Evolutionary conservation across 164 flowering plant genomes (phyloP).

Genomic region (Echeveria elegans): DNA sequence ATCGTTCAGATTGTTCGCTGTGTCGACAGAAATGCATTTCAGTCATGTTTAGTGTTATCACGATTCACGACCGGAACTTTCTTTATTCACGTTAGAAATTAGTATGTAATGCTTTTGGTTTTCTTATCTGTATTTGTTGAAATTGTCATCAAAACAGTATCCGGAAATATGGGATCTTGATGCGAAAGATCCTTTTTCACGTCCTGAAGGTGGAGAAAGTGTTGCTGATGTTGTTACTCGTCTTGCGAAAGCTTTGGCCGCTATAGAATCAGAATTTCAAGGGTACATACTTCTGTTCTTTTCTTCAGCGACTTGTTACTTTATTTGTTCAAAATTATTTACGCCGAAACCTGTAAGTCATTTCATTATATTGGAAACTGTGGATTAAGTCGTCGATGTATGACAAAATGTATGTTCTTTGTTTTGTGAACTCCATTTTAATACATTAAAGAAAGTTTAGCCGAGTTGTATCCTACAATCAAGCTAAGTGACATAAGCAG

Average conservation of each 20-base stretch:
- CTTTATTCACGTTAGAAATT: neutral
- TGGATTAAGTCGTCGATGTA: neutral
- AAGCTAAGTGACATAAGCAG: neutral
- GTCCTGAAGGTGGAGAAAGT: slow-evolving; percentile 92
- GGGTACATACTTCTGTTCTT: slow-evolving; percentile 33
- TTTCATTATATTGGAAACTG: neutral
- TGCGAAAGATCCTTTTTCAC: slow-evolving; percentile 71
- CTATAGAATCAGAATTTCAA: slow-evolving; percentile 62
- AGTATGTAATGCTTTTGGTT: neutral
- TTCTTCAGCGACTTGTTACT: neutral
- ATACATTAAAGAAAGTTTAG: neutral
- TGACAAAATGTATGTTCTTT: neutral
- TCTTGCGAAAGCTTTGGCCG: slow-evolving; percentile 48
- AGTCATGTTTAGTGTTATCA: neutral
- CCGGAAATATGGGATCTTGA: slow-evolving; percentile 89
- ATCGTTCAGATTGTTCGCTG: neutral
- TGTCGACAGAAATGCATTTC: neutral
- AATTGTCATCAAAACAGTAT: slow-evolving; percentile 36
- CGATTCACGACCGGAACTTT: no score
- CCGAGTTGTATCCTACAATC: neutral
- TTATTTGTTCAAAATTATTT: neutral
- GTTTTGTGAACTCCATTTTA: neutral
- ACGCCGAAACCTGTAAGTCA: neutral
- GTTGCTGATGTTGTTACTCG: slow-evolving; percentile 85
- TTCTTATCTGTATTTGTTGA: neutral